Base-by-base conservation (phyloP, 148 eudicot genomes). In the Euryodendron excelsum region DNA sequence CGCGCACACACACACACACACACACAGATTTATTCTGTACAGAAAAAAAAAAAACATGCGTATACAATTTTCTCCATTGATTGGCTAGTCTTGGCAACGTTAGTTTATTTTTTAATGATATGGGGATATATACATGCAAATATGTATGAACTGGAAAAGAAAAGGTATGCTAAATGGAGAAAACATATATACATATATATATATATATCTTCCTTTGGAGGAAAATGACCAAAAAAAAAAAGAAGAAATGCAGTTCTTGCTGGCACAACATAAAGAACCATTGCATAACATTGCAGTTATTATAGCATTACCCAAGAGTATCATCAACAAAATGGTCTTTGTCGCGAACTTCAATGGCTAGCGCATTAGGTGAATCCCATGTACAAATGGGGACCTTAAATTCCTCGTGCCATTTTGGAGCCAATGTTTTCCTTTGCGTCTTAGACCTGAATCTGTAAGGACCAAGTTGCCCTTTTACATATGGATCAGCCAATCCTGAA, bases 401-500 rank as follows among this genome's bases (percentile, higher is more conserved):
- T 78, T 96, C 98, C 82, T 96, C 99, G 3, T 76, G 91, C 98
- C 99, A 96, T 81, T 89, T 89, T 70, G 99, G 99, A 78, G 89
- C 64, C 62, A 96, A 71, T 63, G 95, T 96, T 80, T 90, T 96
- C 87, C 69, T 88, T 72, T 86, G 93, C 48, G 86, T 91, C 80
- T 88, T 93, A 67, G 94, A 90, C 84, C 82, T 88, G 72, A 93
- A 96, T 83, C 89, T 86, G 81, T 88, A 93, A 52, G 85, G 89
- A 58, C 96, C 99, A 78, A 93, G 88, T 58, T 90, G 84, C 45
- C 94, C 97, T 82, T 92, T 92, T 72, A 96, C 90, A 83, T 96
- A 96, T 58, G 99, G 98, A 85, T 96, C 98, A 48, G 98, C 90
- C 83, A 91, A 85, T 76, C 99, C 99, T 96, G 93, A 77, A 88